phyloP scores from a whole-genome alignment of 2,329 filamentous ascomycete species.

The Neofusicoccum parvum region DNA sequence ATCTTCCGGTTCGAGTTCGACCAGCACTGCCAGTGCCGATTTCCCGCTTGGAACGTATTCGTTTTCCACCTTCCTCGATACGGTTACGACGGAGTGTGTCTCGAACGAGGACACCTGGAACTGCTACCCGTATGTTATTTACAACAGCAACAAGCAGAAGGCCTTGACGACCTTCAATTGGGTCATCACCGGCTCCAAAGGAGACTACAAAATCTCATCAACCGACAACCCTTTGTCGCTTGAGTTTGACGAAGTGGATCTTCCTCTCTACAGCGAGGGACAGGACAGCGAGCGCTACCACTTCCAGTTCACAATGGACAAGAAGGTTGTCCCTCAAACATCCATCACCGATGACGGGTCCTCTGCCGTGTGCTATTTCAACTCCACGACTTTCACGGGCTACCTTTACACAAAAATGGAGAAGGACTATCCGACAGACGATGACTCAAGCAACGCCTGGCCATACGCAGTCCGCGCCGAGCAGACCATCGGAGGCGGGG shows the following conservation, averaged over 20 bases:
- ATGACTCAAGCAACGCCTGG: slow-evolving; percentile 46
- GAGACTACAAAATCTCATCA: slow-evolving; percentile 57
- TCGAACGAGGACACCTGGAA: slow-evolving; percentile 61
- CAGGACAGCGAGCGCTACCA: slow-evolving; percentile 57
- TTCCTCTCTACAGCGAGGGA: slow-evolving; percentile 54
- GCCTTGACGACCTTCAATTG: slow-evolving; percentile 61
- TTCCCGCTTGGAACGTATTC: slow-evolving; percentile 68
- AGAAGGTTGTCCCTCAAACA: slow-evolving; percentile 54
- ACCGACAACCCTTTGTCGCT: slow-evolving; percentile 59
- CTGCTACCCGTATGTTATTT: slow-evolving; percentile 62
- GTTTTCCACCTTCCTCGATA: slow-evolving; percentile 61
- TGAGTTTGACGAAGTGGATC: slow-evolving; percentile 55
- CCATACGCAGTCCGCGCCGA: slow-evolving; percentile 61
- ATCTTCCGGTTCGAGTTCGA: neutral
- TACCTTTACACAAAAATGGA: slow-evolving; percentile 62
- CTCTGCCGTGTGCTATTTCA: slow-evolving; percentile 61
- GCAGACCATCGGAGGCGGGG: slow-evolving; percentile 53
- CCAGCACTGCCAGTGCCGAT: slow-evolving; percentile 30
- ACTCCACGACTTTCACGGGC: slow-evolving; percentile 57
- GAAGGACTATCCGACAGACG: slow-evolving; percentile 42
- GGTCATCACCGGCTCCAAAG: slow-evolving; percentile 53
- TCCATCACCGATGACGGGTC: slow-evolving; percentile 48
- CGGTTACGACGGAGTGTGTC: slow-evolving; percentile 59
- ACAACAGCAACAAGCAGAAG: slow-evolving; percentile 44
- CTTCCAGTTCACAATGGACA: slow-evolving; percentile 58